A percentile compares a stretch with the other conserved stretches of the same genome.
These are phyloP conservation scores for Ceratobasidium sp. DNA, from an alignment of 1,284 basidiomycete genomes.

Conservation along the genomic window DNA sequence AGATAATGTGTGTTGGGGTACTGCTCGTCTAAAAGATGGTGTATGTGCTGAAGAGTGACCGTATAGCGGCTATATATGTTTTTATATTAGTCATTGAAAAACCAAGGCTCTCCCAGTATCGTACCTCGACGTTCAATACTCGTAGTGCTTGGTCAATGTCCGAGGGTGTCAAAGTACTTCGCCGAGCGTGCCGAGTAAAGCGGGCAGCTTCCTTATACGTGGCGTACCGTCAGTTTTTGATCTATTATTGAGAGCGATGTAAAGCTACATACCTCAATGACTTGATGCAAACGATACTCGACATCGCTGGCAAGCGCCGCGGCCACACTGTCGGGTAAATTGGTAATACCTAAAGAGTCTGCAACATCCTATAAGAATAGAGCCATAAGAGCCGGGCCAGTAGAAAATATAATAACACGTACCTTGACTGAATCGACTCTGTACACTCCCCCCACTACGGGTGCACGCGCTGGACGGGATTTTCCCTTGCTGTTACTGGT, in stretches of 20 bases:
- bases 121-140: conserved; percentile 88
- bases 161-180: conserved; percentile 85
- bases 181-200: conserved; percentile 94
- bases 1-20: conserved; percentile 58
- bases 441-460: conserved; percentile 31
- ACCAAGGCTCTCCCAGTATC: conserved; percentile 30
- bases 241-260: conserved; percentile 12
- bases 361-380: conserved; percentile 88
- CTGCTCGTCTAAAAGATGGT: conserved; percentile 76
- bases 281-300: conserved; percentile 94
- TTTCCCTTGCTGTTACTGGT: conserved; percentile 25
- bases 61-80: conserved; percentile 66
- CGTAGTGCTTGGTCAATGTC: conserved; percentile 96
- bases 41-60: conserved; percentile 79
- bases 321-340: conserved; percentile 82
- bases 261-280: conserved; percentile 74
- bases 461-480: conserved; percentile 27
- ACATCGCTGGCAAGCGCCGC: conserved; percentile 93
- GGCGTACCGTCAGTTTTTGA: conserved; percentile 45
- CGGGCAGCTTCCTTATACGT: conserved; percentile 88
- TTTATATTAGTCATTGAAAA: background rate
- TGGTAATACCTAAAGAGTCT: conserved; percentile 85
- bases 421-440: conserved; percentile 35
- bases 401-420: background rate
- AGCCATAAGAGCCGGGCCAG: background rate